Conservation (phyloP, 2,329 filamentous ascomycete species). For the Boeremia exigua region DNA sequence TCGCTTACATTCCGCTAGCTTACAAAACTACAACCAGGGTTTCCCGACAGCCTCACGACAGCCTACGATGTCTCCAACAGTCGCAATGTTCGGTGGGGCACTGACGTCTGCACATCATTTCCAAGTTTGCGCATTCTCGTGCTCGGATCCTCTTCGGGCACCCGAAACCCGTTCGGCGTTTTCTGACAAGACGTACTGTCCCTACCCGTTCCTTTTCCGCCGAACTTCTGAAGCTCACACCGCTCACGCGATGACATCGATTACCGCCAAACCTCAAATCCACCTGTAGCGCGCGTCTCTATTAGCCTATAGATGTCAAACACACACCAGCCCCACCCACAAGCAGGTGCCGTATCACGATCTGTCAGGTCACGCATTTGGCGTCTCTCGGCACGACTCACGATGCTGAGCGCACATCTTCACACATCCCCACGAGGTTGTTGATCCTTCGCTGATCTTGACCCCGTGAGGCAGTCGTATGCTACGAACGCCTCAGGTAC, state of each 20-base stretch:
- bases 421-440: constrained; percentile 10
- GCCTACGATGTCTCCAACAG: not conserved
- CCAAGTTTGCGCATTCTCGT: not conserved
- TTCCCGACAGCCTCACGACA: constrained; percentile 8
- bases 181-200: constrained; percentile 11
- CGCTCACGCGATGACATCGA: constrained; percentile 5
- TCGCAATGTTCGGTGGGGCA: not conserved
- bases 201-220: not conserved
- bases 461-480: constrained; percentile 1
- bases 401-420: constrained; percentile 8
- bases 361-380: constrained; percentile 1
- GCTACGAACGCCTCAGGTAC: constrained; percentile 6
- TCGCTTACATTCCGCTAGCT: constrained; percentile 18
- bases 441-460: constrained; percentile 10
- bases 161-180: constrained; percentile 10
- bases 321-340: not conserved
- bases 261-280: not conserved
- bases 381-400: constrained; percentile 1
- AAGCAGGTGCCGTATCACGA: not conserved
- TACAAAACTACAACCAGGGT: constrained; percentile 11
- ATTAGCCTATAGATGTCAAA: constrained; percentile 1
- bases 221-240: constrained; percentile 15
- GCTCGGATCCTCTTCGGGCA: constrained; percentile 11
- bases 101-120: constrained; percentile 15
- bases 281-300: not conserved